Evolutionary conservation across 1,284 basidiomycete species (phyloP).

Genomic region (Ganoderma lucidum): DNA sequence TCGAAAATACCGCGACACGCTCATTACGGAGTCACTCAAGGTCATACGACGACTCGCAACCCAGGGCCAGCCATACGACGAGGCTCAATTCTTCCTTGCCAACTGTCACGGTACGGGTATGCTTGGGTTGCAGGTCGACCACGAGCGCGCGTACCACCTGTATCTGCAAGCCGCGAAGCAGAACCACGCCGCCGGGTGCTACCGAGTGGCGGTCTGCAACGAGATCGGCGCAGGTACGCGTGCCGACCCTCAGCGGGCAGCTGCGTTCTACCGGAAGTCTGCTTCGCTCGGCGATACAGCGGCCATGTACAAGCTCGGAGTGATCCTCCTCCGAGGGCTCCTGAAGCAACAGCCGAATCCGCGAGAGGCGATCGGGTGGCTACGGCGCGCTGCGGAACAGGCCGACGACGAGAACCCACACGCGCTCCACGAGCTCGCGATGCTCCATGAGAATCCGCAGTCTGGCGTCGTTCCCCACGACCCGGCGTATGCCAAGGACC

Average conservation of each 20-base stretch:
- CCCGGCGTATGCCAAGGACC: conserved; percentile 83
- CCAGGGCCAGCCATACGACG: conserved; percentile 89
- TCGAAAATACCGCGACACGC: conserved; percentile 90
- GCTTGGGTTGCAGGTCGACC: conserved; percentile 94
- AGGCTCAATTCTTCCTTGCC: conserved; percentile 99
- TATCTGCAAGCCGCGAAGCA: conserved; percentile 98
- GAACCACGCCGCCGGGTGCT: conserved; percentile 95
- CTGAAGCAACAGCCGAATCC: conserved; percentile 88
- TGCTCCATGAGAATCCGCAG: conserved; percentile 86
- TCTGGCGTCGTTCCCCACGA: conserved; percentile 75
- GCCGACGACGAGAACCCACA: conserved; percentile 99
- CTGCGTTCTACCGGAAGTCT: conserved; percentile 97
- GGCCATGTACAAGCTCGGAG: conserved; percentile 99
- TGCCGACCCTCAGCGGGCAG: conserved; percentile 87
- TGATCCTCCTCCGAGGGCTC: conserved; percentile 90
- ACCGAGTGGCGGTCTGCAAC: conserved; percentile 98
- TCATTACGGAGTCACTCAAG: conserved; percentile 91
- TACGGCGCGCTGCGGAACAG: conserved; percentile 94
- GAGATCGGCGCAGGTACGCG: conserved; percentile 99
- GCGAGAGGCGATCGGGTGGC: conserved; percentile 94
- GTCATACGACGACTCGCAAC: conserved; percentile 92
- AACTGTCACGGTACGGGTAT: conserved; percentile 97
- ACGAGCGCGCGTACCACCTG: conserved; percentile 98
- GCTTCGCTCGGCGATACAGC: conserved; percentile 96
- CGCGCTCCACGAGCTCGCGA: conserved; percentile 95